Conservation (phyloP, 2,329 filamentous ascomycete species). For the Pseudogymnoascus pannorum region DNA sequence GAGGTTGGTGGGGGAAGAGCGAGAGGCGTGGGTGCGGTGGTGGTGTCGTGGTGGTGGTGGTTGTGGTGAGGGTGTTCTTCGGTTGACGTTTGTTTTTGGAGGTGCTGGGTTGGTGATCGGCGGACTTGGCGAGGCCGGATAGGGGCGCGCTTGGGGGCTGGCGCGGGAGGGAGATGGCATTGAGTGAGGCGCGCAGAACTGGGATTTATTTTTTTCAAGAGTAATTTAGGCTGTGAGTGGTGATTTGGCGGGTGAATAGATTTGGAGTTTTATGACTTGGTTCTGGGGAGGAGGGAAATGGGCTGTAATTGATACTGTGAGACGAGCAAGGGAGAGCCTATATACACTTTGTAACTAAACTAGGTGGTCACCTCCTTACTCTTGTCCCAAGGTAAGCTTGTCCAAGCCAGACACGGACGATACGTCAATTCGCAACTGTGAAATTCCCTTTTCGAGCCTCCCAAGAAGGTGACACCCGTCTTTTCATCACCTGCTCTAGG, state of each 20-base stretch:
- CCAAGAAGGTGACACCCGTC: not conserved
- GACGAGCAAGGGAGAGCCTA: not conserved
- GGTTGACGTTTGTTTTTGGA: not conserved
- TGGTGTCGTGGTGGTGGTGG: not conserved
- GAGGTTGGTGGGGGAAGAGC: not conserved
- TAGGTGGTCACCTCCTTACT: slow-evolving; percentile 45
- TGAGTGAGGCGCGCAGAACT: not conserved
- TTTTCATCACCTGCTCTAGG: not conserved
- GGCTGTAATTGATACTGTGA: not conserved
- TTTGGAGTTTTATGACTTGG: not conserved
- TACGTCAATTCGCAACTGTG: slow-evolving; percentile 56
- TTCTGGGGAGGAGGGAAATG: not conserved
- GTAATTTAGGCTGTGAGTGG: not conserved
- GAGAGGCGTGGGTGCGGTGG: not conserved
- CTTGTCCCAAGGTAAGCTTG: slow-evolving; percentile 82
- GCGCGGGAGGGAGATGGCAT: not conserved
- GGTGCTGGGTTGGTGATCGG: not conserved
- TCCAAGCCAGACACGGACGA: slow-evolving; percentile 95
- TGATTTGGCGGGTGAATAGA: not conserved
- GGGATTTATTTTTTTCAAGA: not conserved
- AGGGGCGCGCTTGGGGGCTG: not conserved
- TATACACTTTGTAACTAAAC: not conserved
- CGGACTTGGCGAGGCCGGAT: not conserved
- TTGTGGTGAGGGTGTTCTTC: not conserved
- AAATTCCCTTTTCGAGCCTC: not conserved